A percentile compares a stretch with the other conserved stretches of the same genome.
Conservation (phyloP, 371 early-diverging fungal species). For the Cokeromyces recurvatus region DNA sequence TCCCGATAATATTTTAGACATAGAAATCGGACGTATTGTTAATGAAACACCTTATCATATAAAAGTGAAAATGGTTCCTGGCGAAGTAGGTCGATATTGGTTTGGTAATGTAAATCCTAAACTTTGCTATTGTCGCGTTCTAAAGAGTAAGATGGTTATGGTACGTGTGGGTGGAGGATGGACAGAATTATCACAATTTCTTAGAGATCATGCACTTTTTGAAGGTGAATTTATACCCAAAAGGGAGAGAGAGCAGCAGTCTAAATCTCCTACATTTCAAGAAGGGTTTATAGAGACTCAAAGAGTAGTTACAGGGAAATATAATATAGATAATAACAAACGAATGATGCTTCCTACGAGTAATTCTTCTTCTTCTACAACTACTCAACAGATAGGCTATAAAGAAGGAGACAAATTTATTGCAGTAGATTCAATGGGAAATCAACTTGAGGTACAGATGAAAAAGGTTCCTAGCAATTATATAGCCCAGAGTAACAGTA, state of each 20-base stretch:
- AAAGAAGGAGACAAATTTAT: conserved; percentile 43
- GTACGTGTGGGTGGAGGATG: conserved; percentile 77
- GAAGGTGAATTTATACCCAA: conserved; percentile 42
- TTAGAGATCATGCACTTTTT: conserved; percentile 37
- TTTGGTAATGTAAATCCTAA: conserved; percentile 70
- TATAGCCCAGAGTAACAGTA: conserved; percentile 2
- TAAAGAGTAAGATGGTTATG: conserved; percentile 69
- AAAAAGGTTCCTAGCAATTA: conserved; percentile 19
- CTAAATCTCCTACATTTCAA: conserved; percentile 16
- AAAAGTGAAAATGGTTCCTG: conserved; percentile 51
- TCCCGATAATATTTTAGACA: conserved; percentile 62
- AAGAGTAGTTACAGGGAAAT: conserved; percentile 4
- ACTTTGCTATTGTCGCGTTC: conserved; percentile 65
- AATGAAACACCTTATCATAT: conserved; percentile 50
- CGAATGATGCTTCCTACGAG: neutral
- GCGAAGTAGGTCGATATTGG: conserved; percentile 68
- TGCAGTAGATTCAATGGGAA: conserved; percentile 37
- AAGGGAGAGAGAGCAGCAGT: neutral
- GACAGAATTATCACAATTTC: conserved; percentile 61
- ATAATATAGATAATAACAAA: neutral
- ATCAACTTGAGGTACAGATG: conserved; percentile 44
- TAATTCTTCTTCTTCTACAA: conserved; percentile 11
- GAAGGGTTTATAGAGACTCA: conserved; percentile 42
- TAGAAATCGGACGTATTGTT: conserved; percentile 68
- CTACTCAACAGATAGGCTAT: conserved; percentile 20